phyloP scores from a whole-genome alignment of 2,329 filamentous ascomycete species.

The Pseudogymnoascus sp. region DNA sequence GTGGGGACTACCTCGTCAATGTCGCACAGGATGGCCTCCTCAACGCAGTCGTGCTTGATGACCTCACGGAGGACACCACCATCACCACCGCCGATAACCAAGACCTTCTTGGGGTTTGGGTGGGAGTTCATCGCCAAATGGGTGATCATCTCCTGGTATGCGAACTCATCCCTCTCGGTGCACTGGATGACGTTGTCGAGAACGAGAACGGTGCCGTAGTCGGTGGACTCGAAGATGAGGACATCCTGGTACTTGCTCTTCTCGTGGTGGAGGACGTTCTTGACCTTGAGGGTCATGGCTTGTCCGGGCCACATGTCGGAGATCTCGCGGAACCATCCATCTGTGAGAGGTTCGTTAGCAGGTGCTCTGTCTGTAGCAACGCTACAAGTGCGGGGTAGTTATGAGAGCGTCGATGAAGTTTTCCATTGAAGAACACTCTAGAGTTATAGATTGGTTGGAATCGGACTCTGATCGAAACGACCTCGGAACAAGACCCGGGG shows the following conservation, averaged over 20 bases:
- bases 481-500: background rate
- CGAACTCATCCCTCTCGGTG: conserved; percentile 98
- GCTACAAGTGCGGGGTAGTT: conserved; percentile 7
- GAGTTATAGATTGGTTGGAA: background rate
- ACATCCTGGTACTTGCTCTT: conserved; percentile 99
- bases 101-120: conserved; percentile 95
- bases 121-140: conserved; percentile 98
- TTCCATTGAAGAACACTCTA: background rate
- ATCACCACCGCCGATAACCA: conserved; percentile 96
- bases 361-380: conserved; percentile 1
- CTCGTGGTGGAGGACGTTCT: conserved; percentile 97
- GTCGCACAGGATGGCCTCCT: conserved; percentile 94
- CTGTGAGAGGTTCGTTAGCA: conserved; percentile 37
- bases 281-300: conserved; percentile 96
- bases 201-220: conserved; percentile 92
- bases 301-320: conserved; percentile 98
- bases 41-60: conserved; percentile 95
- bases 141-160: conserved; percentile 99
- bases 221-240: conserved; percentile 94
- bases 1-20: conserved; percentile 69
- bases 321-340: conserved; percentile 99
- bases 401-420: background rate
- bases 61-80: conserved; percentile 96
- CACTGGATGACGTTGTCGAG: conserved; percentile 98
- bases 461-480: background rate